Percentiles rank a stretch among this genome's conserved stretches.
phyloP scores from a whole-genome alignment of 2,329 filamentous ascomycete species.

The Aaosphaeria arxii region DNA sequence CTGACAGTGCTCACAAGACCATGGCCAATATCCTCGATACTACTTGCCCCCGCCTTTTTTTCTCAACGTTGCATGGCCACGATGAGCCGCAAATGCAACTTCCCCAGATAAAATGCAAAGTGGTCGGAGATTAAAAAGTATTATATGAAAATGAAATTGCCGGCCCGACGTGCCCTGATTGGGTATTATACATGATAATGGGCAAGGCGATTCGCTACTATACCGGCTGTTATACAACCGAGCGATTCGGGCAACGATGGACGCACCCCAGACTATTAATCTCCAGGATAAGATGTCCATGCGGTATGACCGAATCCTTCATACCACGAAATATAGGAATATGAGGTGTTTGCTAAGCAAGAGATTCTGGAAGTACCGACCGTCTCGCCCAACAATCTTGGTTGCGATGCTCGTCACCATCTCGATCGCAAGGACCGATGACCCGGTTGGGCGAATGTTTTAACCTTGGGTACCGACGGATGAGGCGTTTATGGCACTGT shows the following conservation, averaged over 20 bases:
- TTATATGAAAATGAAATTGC: constrained; percentile 14
- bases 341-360: constrained; percentile 9
- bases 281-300: constrained; percentile 10
- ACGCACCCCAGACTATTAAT: constrained; percentile 21
- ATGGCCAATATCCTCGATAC: constrained; percentile 1
- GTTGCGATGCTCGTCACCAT: not conserved
- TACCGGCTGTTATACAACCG: constrained; percentile 23
- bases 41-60: not conserved
- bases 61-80: constrained; percentile 8
- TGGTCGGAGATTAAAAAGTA: constrained; percentile 19
- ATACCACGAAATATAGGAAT: constrained; percentile 1
- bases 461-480: constrained; percentile 6
- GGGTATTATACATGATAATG: constrained; percentile 15
- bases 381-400: not conserved
- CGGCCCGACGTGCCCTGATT: constrained; percentile 22
- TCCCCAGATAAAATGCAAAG: constrained; percentile 18
- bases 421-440: constrained; percentile 1
- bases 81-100: constrained; percentile 3
- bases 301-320: constrained; percentile 13
- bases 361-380: constrained; percentile 8
- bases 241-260: constrained; percentile 10
- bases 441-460: constrained; percentile 3
- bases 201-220: constrained; percentile 10
- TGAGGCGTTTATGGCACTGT: not conserved
- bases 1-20: not conserved